Evolutionary conservation across 495 filamentous ascomycete genomes (phyloP).

Genomic region (Xeromyces bisporus): DNA sequence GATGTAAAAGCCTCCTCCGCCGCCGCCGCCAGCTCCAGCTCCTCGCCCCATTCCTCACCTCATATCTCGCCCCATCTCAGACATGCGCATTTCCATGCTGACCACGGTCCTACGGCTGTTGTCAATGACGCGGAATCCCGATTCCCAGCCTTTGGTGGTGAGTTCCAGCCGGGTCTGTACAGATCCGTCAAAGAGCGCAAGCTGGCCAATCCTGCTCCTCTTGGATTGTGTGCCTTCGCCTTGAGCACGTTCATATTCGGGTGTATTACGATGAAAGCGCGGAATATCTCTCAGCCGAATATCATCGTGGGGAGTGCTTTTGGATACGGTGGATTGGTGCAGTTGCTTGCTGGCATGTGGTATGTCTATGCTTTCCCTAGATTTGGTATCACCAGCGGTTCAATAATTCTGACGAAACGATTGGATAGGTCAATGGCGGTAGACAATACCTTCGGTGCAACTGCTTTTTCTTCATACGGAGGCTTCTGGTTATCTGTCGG

Average conservation of each 20-base stretch:
- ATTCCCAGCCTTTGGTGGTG: conserved; percentile 73
- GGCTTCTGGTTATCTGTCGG: conserved; percentile 87
- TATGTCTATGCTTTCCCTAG: conserved; percentile 29
- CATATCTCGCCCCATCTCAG: too few relatives aligned
- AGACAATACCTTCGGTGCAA: conserved; percentile 88
- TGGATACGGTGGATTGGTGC: conserved; percentile 62
- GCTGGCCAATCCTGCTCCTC: conserved; percentile 62
- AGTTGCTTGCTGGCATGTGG: conserved; percentile 88
- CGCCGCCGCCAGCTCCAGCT: too few relatives aligned
- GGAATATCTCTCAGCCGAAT: conserved; percentile 37
- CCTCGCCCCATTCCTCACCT: too few relatives aligned
- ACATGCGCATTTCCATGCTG: too few relatives aligned
- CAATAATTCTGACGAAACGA: not conserved
- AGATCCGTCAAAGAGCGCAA: conserved; percentile 47
- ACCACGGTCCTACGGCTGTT: conserved; percentile 41
- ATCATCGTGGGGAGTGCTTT: conserved; percentile 47
- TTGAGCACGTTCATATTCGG: conserved; percentile 80
- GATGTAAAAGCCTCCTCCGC: too few relatives aligned
- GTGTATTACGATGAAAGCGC: conserved; percentile 51
- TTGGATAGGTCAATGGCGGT: conserved; percentile 73
- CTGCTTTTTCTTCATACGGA: conserved; percentile 83
- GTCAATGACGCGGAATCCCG: conserved; percentile 40
- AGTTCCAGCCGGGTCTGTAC: conserved; percentile 79
- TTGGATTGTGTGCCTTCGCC: conserved; percentile 67
- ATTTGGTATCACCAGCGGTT: not conserved